phyloP scores from a whole-genome alignment of 2,329 filamentous ascomycete genomes.

The Exophiala sp. region DNA sequence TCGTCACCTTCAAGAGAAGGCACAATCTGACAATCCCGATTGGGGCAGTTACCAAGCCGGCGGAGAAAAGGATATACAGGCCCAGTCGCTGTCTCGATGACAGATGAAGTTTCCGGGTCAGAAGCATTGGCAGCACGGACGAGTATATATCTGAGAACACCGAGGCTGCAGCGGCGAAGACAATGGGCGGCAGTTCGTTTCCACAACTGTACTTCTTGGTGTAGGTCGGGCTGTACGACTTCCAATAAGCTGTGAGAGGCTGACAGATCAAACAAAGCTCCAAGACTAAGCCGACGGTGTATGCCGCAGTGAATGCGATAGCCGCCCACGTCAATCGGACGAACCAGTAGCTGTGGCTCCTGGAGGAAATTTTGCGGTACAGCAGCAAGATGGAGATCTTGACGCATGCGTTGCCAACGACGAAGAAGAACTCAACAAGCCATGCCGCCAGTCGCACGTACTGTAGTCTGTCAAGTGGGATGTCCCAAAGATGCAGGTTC shows the following conservation, averaged over 20 bases:
- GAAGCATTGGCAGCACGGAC: constrained; percentile 20
- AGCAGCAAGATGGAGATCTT: constrained; percentile 19
- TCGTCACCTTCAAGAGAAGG: constrained; percentile 14
- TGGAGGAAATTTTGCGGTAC: constrained; percentile 16
- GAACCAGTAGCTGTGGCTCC: constrained; percentile 17
- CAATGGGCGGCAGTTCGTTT: constrained; percentile 14
- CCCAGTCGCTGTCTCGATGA: constrained; percentile 11
- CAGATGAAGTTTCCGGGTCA: constrained; percentile 12
- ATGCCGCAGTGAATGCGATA: constrained; percentile 13
- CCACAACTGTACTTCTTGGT: constrained; percentile 11
- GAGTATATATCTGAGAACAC: constrained; percentile 21
- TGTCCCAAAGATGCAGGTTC: constrained; percentile 20
- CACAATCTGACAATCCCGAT: constrained; percentile 12
- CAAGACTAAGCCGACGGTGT: constrained; percentile 10
- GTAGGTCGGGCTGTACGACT: constrained; percentile 15
- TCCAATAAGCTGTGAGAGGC: constrained; percentile 15
- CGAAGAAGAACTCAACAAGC: constrained; percentile 21
- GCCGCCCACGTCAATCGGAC: constrained; percentile 15
- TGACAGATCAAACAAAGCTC: constrained; percentile 15
- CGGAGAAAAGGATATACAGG: constrained; percentile 18
- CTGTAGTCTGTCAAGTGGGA: constrained; percentile 6
- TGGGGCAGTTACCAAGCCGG: constrained; percentile 18
- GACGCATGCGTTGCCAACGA: constrained; percentile 15
- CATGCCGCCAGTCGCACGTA: constrained; percentile 15
- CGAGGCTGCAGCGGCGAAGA: constrained; percentile 15